Evolutionary conservation across 2,329 filamentous ascomycete species (phyloP).

Genomic region (Exophiala sp.): DNA sequence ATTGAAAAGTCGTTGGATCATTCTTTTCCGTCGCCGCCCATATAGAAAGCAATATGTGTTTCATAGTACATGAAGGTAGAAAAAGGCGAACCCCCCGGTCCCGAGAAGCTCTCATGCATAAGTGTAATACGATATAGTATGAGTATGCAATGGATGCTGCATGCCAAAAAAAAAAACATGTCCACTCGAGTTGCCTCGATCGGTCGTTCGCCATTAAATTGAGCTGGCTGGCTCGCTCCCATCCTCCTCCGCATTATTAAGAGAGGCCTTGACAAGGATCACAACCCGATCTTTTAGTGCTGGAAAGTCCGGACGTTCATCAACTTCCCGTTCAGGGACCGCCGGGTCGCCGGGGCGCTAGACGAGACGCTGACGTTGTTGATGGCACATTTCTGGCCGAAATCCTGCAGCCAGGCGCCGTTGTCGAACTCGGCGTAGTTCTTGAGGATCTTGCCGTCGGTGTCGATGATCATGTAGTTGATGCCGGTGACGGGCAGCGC

Average conservation of each 20-base stretch:
- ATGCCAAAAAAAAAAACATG: too few relatives aligned
- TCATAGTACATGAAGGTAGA: too few relatives aligned
- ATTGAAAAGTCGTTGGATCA: slow-evolving; percentile 9
- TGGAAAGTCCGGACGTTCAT: background rate
- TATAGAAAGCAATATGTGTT: background rate
- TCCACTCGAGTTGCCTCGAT: background rate
- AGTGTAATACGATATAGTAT: too few relatives aligned
- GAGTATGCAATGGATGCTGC: too few relatives aligned
- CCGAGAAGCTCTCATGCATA: too few relatives aligned
- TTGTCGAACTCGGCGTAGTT: slow-evolving; percentile 29
- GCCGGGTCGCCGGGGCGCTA: background rate
- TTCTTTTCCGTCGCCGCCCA: slow-evolving; percentile 1
- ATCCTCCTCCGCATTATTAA: background rate
- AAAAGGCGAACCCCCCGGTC: too few relatives aligned
- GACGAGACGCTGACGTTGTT: slow-evolving; percentile 6
- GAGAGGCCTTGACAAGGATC: too few relatives aligned
- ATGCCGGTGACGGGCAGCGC: slow-evolving; percentile 24
- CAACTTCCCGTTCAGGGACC: background rate
- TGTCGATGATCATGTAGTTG: slow-evolving; percentile 25
- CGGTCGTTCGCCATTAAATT: too few relatives aligned
- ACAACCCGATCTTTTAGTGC: too few relatives aligned
- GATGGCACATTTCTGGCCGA: slow-evolving; percentile 20
- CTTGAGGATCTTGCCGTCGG: slow-evolving; percentile 22
- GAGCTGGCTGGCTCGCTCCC: background rate
- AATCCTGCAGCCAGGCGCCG: slow-evolving; percentile 26